Evolutionary conservation across 2,329 filamentous ascomycete genomes (phyloP), one percentile per base, ranked within the genome.

Genomic region (Venturia asperata): DNA sequence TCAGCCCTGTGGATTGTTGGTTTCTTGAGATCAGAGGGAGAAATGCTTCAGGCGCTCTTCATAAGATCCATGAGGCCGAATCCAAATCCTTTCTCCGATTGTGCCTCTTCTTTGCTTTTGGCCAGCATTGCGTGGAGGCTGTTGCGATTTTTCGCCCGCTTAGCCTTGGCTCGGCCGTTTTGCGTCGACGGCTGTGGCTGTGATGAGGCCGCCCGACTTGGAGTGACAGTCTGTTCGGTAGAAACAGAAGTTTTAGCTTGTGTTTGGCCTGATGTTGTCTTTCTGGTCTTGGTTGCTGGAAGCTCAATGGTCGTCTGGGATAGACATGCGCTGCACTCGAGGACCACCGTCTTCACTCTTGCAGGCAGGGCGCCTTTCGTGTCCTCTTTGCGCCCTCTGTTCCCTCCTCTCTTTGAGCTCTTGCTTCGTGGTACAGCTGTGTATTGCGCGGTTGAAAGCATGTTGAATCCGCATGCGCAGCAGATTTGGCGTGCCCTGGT

Each of bases 31-130:
- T 45, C 17, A 45, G 24, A 30, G 21, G 24, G 47, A 27, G 9
- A 15, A 15, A 39, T 13, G 15, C 27, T 24, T 63, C 61, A 63
- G n/a, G 61, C 7, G n/a, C 63, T 77, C 70, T 82, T 79, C 67
- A 83, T 76, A 69, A 84, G 82, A 69, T 84, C 82, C 74, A 84
- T 79, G 34, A 84, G 72, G 70, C 82, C 81, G 5, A 83, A 74
- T 15, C 71, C 72, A 74, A 78, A 34, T 70, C 73, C 71, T 69
- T 67, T 66, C 74, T 73, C 3, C 70, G 68, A 61, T 72, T 71
- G 64, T 75, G 72, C 69, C 72, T 79, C 63, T 69, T 69, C 69
- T 65, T 77, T 78, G 70, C 70, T 77, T 67, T 77, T 79, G 5
- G 79, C 79, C n/a, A 85, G 74, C 65, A 83, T 74, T 43, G 82